Base-by-base conservation (phyloP, 1,139 yeast genomes). In the Yamadazyma conglobata region DNA sequence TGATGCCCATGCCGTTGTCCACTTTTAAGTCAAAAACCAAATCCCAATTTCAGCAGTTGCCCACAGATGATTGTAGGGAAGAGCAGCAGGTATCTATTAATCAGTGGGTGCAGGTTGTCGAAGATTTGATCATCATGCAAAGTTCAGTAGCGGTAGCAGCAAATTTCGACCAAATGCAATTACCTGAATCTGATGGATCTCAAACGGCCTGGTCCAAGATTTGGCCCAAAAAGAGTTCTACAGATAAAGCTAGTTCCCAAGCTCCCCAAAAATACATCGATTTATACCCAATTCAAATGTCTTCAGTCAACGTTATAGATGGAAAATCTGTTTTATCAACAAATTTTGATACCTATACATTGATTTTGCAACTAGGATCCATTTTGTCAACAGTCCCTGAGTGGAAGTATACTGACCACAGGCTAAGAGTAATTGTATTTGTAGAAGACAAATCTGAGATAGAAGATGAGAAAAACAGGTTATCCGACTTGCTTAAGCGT, bases 221-320 rank as follows among this genome's bases (percentile, higher is more conserved):
- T 2, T 32, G 21, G 27, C 24, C 30, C 6, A 22, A 12, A 3
- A 33, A 47, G 8, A 40, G 34, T 13, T 37, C 15, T 10, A 10
- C 22, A 32, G 28, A 17, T 15, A 27, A 22, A 23, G 25, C 40
- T 2, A 20, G 13, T 7, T 11, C 14, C 8, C n/a, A 23, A 13
- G 22, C 21, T 11, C 22, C 29, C 4, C 30, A 30, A 39, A 70
- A 71, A 37, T 81, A 63, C 43, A 87, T 91, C 46, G 98, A 91
- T 52, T 60, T 91, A 26, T 91, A 91, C 54, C 98, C 98, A 0
- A 88, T 91, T 45, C 98, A 91, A 49, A 91, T 91, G 96, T 80
- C 94, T 5, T 91, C 94, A 1, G 77, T 80, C 31, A 74, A 83
- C 35, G 70, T 73, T 30, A 74, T 78, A 33, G 70, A 74, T 35